Evolutionary conservation across 2,329 filamentous ascomycete species (phyloP).

Genomic region (Helicocarpus griseus): DNA sequence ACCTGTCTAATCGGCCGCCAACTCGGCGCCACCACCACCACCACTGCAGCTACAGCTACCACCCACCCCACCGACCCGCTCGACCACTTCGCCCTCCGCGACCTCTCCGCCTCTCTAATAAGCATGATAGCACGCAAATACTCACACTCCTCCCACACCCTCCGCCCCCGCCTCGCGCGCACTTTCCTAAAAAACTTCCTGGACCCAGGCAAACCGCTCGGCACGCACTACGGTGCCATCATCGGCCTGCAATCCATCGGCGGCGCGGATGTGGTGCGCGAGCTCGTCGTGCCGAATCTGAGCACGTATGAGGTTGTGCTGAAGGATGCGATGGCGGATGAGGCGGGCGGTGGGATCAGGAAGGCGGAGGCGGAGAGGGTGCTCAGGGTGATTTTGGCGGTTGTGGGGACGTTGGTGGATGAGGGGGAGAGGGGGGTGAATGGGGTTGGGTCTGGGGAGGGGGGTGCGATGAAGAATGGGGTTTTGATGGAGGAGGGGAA

Average conservation of each 20-base stretch:
- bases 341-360: slow-evolving; percentile 35
- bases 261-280: slow-evolving; percentile 54
- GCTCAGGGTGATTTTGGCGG: slow-evolving; percentile 46
- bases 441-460: slow-evolving; percentile 12
- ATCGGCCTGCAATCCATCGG: slow-evolving; percentile 70
- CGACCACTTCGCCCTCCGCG: slow-evolving; percentile 68
- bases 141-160: slow-evolving; percentile 65
- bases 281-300: slow-evolving; percentile 57
- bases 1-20: slow-evolving; percentile 84
- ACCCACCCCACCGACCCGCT: slow-evolving; percentile 52
- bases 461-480: slow-evolving; percentile 25
- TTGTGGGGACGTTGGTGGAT: slow-evolving; percentile 45
- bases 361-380: slow-evolving; percentile 53
- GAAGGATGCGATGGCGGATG: slow-evolving; percentile 45
- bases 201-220: slow-evolving; percentile 70
- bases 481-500: slow-evolving; percentile 26
- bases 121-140: slow-evolving; percentile 73
- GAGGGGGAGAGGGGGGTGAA: slow-evolving; percentile 23
- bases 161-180: slow-evolving; percentile 82
- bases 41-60: slow-evolving; percentile 58
- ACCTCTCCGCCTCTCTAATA: slow-evolving; percentile 73
- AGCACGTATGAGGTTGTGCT: slow-evolving; percentile 54
- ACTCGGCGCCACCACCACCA: slow-evolving; percentile 50
- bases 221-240: slow-evolving; percentile 82
- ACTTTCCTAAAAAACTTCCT: slow-evolving; percentile 89